phyloP scores from a whole-genome alignment of 345 rosid genomes.

The Euphorbia pulcherrima region DNA sequence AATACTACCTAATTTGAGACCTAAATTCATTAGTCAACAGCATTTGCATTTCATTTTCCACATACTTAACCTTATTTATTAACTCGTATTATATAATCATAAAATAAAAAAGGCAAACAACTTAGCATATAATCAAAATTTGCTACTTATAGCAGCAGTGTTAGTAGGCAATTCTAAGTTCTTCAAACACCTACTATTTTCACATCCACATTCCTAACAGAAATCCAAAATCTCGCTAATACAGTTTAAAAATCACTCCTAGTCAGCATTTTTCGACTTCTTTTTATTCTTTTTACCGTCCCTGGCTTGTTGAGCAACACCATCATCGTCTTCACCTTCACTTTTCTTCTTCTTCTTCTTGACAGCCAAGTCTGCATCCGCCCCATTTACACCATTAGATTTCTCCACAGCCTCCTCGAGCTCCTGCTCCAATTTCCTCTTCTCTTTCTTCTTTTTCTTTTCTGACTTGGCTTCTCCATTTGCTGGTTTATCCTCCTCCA shows the following conservation, averaged over 20 bases:
- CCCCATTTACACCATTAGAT: constrained; percentile 9
- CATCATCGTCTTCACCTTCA: constrained; percentile 17
- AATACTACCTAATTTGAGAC: too few species aligned
- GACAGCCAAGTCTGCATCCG: constrained; percentile 4
- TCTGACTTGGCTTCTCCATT: constrained; percentile 40
- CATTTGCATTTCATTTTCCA: too few species aligned
- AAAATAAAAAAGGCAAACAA: too few species aligned
- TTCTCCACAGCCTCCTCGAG: constrained; percentile 16
- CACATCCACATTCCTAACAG: neutral
- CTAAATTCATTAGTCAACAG: too few species aligned
- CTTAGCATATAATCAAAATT: too few species aligned
- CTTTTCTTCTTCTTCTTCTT: constrained; percentile 43
- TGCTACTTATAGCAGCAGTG: too few species aligned
- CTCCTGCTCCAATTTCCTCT: constrained; percentile 38
- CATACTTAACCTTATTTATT: too few species aligned
- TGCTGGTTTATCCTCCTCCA: constrained; percentile 31
- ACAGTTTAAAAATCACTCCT: constrained; percentile 22
- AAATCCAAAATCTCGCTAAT: constrained; percentile 1
- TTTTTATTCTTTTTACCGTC: constrained; percentile 25
- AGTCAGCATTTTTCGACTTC: constrained; percentile 27
- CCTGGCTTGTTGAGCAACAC: neutral
- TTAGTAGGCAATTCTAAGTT: neutral
- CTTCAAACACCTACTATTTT: neutral
- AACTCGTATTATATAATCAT: too few species aligned
- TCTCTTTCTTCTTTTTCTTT: constrained; percentile 46